phyloP scores from a whole-genome alignment of 2,329 filamentous ascomycete species.

The Akanthomyces dipterigenus region DNA sequence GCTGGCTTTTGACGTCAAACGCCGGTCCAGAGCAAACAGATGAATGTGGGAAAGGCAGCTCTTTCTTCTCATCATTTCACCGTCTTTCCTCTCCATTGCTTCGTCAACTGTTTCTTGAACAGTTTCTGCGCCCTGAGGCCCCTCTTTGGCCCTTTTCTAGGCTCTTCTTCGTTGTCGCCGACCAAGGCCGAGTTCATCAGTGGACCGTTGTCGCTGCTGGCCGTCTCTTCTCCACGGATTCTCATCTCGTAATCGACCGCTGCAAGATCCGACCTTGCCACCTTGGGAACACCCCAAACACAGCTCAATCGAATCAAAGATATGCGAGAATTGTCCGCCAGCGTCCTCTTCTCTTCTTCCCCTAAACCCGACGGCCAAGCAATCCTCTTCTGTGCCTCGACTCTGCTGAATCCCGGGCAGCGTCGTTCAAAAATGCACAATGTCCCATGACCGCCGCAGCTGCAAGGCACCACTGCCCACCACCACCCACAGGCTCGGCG shows the following conservation, averaged over 20 bases:
- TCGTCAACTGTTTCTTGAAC: neutral
- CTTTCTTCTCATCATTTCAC: neutral
- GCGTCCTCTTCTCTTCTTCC: neutral
- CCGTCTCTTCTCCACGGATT: neutral
- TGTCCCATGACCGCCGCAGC: constrained; percentile 3
- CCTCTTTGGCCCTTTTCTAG: neutral
- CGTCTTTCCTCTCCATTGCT: neutral
- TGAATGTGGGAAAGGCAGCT: neutral
- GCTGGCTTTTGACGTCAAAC: neutral
- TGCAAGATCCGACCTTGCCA: neutral
- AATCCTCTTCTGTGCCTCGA: neutral
- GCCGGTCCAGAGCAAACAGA: neutral
- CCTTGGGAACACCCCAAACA: neutral
- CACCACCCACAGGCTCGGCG: neutral
- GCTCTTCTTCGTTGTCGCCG: neutral
- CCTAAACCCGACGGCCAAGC: neutral
- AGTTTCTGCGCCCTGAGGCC: neutral
- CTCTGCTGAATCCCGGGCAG: neutral
- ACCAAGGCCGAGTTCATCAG: neutral
- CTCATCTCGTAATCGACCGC: constrained; percentile 6
- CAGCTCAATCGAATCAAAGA: neutral
- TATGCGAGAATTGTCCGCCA: too few species aligned
- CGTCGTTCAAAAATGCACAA: neutral
- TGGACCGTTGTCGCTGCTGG: neutral
- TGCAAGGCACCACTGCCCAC: constrained; percentile 10